Conservation (phyloP, 2,329 filamentous ascomycete species). For the Didymosphaeria variabile region DNA sequence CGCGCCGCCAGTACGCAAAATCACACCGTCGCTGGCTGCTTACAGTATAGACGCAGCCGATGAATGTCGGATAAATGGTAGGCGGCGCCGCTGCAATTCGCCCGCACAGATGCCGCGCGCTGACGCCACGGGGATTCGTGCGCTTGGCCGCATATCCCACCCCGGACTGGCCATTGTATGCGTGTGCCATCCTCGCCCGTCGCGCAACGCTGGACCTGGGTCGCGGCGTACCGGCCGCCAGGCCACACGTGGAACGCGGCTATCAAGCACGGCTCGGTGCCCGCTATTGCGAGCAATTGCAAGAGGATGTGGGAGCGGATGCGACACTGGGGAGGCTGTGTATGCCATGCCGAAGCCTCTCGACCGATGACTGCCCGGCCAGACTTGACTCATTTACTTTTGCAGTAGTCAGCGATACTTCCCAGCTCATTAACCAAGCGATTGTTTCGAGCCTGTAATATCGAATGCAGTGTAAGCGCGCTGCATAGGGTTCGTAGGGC, state of each 20-base stretch:
- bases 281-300: not conserved
- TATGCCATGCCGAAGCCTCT: not conserved
- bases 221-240: slow-evolving; percentile 3
- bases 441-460: slow-evolving; percentile 8
- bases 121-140: slow-evolving; percentile 4
- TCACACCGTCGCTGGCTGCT: slow-evolving; percentile 13
- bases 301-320: not conserved
- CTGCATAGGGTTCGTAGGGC: not conserved
- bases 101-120: slow-evolving; percentile 23
- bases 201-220: not conserved
- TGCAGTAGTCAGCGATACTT: slow-evolving; percentile 1
- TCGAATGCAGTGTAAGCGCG: slow-evolving; percentile 7
- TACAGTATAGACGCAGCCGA: slow-evolving; percentile 27
- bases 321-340: slow-evolving; percentile 5
- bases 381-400: not conserved
- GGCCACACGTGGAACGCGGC: slow-evolving; percentile 13
- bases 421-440: slow-evolving; percentile 10
- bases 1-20: not conserved
- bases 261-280: not conserved
- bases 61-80: slow-evolving; percentile 45
- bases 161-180: not conserved
- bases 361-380: not conserved
- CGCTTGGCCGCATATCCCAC: slow-evolving; percentile 1
- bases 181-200: slow-evolving; percentile 3
- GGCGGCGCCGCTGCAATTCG: slow-evolving; percentile 34